These are phyloP conservation scores for Pythium grandisporangium DNA, from an alignment of 352 stramenopile species.

Conservation along the genomic window DNA sequence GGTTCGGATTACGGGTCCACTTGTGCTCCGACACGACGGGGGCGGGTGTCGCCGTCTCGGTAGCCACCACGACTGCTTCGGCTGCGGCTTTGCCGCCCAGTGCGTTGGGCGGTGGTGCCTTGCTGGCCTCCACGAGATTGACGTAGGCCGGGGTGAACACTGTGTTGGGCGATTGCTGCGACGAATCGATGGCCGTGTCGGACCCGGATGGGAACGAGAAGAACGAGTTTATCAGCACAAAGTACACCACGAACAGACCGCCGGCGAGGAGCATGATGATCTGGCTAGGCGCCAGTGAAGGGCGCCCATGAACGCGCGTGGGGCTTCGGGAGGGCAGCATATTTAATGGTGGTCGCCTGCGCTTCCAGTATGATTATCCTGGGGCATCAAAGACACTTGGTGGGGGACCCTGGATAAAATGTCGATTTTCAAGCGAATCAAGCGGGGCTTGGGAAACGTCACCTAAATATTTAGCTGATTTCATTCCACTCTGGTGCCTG, in stretches of 20 bases:
- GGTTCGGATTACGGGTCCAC: constrained; percentile 48
- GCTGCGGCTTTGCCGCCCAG: background rate
- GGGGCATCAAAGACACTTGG: too few relatives aligned
- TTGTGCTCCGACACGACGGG: constrained; percentile 6
- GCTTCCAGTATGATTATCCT: too few relatives aligned
- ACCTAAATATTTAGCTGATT: too few relatives aligned
- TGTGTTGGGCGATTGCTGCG: too few relatives aligned
- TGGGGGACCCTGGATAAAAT: too few relatives aligned
- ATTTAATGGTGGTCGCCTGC: too few relatives aligned
- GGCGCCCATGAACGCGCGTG: background rate
- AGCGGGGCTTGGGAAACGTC: too few relatives aligned
- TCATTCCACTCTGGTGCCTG: too few relatives aligned
- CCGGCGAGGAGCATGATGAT: constrained; percentile 30
- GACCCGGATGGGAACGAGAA: constrained; percentile 27
- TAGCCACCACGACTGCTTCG: background rate
- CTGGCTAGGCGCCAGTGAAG: constrained; percentile 7
- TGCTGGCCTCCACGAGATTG: background rate
- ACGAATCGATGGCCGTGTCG: too few relatives aligned
- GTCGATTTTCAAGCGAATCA: too few relatives aligned
- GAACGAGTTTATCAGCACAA: constrained; percentile 52
- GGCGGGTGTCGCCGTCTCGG: background rate
- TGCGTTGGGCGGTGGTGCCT: background rate
- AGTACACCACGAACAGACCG: constrained; percentile 67
- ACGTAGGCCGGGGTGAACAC: background rate
- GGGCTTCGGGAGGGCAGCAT: too few relatives aligned